phyloP scores from a whole-genome alignment of 106 monocot species.

The Narthecium ossifragum region DNA sequence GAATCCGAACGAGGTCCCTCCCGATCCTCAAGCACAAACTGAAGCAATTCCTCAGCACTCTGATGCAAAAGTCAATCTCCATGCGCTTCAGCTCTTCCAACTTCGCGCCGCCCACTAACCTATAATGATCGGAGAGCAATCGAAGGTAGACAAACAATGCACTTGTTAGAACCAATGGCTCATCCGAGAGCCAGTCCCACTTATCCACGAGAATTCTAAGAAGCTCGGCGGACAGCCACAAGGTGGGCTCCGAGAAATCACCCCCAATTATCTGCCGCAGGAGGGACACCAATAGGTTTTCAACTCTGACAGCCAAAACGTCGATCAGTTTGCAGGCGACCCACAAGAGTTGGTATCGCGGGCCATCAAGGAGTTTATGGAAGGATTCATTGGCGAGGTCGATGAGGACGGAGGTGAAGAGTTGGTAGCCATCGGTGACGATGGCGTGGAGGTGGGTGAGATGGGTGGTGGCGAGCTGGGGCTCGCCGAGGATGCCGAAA shows the following conservation, averaged over 20 bases:
- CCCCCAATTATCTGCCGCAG: constrained; percentile 46
- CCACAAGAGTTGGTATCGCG: constrained; percentile 44
- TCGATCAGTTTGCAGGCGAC: constrained; percentile 18
- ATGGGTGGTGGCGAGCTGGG: constrained; percentile 28
- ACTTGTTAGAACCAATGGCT: constrained; percentile 34
- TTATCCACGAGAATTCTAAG: constrained; percentile 21
- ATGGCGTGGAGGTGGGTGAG: constrained; percentile 65
- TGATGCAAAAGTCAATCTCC: constrained; percentile 61
- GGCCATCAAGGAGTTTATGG: constrained; percentile 26
- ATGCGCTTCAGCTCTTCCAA: constrained; percentile 40
- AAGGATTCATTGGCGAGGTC: constrained; percentile 30
- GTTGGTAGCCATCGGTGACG: constrained; percentile 52
- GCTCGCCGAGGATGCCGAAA: constrained; percentile 45
- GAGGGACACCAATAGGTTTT: constrained; percentile 35
- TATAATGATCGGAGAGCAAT: constrained; percentile 64
- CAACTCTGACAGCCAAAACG: constrained; percentile 23
- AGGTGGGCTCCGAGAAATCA: constrained; percentile 43
- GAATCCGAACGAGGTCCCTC: constrained; percentile 60
- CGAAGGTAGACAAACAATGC: constrained; percentile 54
- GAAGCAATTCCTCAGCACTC: constrained; percentile 45
- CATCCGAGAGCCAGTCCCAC: constrained; percentile 48
- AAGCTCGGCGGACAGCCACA: constrained; percentile 38
- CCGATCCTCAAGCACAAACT: constrained; percentile 54
- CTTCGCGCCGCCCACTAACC: constrained; percentile 20
- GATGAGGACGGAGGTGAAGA: constrained; percentile 48